A percentile compares a stretch with the other conserved stretches of the same genome.
Evolutionary conservation across 768 basidiomycete species (phyloP).

Genomic region (Tylopilus rubrobrunneus): DNA sequence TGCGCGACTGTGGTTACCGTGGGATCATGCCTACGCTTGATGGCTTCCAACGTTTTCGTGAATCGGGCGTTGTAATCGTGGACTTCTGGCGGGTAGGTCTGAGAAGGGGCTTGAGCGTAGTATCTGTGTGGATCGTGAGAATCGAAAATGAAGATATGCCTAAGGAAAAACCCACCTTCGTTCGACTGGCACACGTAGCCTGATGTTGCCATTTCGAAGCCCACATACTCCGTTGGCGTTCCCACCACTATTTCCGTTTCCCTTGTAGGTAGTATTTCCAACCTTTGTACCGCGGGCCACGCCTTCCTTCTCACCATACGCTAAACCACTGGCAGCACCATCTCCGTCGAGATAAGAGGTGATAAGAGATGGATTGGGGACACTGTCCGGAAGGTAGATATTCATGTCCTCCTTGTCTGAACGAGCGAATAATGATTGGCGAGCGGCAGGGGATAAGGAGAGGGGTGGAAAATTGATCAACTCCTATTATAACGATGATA

Average conservation of each 20-base stretch:
- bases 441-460: conserved; percentile 13
- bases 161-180: conserved; percentile 10
- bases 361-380: conserved; percentile 15
- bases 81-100: conserved; percentile 86
- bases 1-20: conserved; percentile 96
- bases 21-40: conserved; percentile 94
- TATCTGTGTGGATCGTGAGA: conserved; percentile 48
- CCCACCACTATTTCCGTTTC: conserved; percentile 22
- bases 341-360: conserved; percentile 30
- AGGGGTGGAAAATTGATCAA: conserved; percentile 10
- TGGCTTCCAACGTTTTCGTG: conserved; percentile 78
- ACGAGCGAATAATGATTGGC: conserved; percentile 10
- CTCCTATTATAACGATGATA: conserved; percentile 6
- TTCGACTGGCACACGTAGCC: conserved; percentile 14
- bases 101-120: conserved; percentile 69
- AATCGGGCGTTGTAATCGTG: conserved; percentile 90
- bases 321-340: conserved; percentile 1
- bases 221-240: conserved; percentile 10
- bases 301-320: conserved; percentile 17
- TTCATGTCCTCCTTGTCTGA: conserved; percentile 12
- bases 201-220: conserved; percentile 16
- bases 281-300: conserved; percentile 7
- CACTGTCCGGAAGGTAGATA: conserved; percentile 13
- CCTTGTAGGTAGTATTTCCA: conserved; percentile 12
- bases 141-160: neutral